These are phyloP conservation scores for Cronartium quercuum DNA, from an alignment of 1,284 basidiomycete species.

Conservation along the genomic window DNA sequence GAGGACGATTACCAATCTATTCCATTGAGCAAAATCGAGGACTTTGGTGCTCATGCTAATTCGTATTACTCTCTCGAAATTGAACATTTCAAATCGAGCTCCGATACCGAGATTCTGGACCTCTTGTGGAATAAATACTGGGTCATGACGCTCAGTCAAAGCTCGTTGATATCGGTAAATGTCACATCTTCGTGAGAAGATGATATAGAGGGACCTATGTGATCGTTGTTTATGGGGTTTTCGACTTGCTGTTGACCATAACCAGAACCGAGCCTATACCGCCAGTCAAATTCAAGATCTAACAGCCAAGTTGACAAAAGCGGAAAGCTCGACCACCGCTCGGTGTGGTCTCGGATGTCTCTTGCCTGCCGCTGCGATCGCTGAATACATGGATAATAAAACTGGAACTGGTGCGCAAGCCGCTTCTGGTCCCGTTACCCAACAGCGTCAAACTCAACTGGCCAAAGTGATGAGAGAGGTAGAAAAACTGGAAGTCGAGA, in stretches of 20 bases:
- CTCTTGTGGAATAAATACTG: conserved; percentile 99
- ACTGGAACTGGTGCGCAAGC: conserved; percentile 41
- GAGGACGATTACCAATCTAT: neutral
- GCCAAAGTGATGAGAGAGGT: conserved; percentile 31
- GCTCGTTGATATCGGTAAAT: conserved; percentile 77
- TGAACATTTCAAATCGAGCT: conserved; percentile 83
- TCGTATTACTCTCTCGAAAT: conserved; percentile 91
- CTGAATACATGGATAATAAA: conserved; percentile 41
- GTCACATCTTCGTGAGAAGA: neutral
- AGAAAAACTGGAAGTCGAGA: conserved; percentile 32
- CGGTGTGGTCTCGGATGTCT: conserved; percentile 41
- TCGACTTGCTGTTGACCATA: neutral
- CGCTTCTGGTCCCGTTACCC: conserved; percentile 56
- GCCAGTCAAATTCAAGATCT: conserved; percentile 82
- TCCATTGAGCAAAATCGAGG: conserved; percentile 78
- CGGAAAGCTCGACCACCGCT: conserved; percentile 42
- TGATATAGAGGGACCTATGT: neutral
- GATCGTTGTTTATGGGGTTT: neutral
- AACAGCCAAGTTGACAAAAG: conserved; percentile 66
- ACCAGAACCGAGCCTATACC: conserved; percentile 80
- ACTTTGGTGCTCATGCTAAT: conserved; percentile 96
- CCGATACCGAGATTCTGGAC: conserved; percentile 79
- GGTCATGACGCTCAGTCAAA: conserved; percentile 90
- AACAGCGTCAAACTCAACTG: conserved; percentile 39
- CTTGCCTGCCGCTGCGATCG: conserved; percentile 56